These are phyloP conservation scores for Chenopodium suecicum DNA, from an alignment of 148 eudicot species.

Conservation along the genomic window DNA sequence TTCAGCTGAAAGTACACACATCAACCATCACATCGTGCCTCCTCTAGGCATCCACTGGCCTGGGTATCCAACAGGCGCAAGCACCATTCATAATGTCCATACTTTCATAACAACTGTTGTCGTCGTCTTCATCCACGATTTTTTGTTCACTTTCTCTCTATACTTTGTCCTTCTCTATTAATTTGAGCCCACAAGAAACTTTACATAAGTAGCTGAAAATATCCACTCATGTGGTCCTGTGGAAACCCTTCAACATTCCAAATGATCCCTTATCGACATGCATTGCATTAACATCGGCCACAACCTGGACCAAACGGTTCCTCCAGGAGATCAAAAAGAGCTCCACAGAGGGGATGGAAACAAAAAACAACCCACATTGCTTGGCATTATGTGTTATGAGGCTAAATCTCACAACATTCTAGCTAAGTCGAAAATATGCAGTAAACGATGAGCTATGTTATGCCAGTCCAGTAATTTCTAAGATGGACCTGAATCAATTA, in stretches of 20 bases:
- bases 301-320: not conserved
- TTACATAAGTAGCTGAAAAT: constrained; percentile 1
- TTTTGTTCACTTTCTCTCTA: not conserved
- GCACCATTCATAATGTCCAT: not conserved
- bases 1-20: not conserved
- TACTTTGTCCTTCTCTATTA: not conserved
- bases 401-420: not conserved
- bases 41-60: not conserved
- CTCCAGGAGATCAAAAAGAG: not conserved
- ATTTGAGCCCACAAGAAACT: constrained; percentile 7
- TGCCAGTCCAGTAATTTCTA: not conserved
- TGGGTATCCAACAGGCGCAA: not conserved
- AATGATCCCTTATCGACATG: not conserved
- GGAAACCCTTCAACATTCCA: constrained; percentile 3
- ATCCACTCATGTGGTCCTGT: not conserved
- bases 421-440: not conserved
- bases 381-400: not conserved
- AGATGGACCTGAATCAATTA: no score
- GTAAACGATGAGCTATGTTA: no score
- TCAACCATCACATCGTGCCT: not conserved
- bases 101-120: not conserved
- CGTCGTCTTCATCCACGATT: not conserved
- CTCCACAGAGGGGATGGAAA: not conserved
- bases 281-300: not conserved
- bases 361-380: not conserved